Percentiles rank a stretch among this genome's conserved stretches.
Evolutionary conservation across 345 rosid species (phyloP).

Genomic region (Streptanthus diversifolius): DNA sequence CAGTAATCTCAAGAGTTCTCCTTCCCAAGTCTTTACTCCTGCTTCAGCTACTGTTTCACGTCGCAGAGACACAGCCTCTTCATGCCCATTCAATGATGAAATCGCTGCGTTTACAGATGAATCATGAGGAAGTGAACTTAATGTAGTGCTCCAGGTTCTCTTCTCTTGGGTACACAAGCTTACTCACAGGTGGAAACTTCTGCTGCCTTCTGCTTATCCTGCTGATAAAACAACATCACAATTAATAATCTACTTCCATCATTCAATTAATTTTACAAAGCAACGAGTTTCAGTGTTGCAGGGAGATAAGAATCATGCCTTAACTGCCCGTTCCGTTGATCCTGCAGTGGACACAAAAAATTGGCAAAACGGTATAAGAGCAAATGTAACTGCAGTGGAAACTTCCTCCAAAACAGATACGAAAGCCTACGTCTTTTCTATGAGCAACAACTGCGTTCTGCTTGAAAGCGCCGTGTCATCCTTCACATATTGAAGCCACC

Average conservation of each 20-base stretch:
- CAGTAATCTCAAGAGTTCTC: too few species aligned
- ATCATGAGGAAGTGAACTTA: not conserved
- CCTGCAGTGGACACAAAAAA: slow-evolving; percentile 4
- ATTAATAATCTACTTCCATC: not conserved
- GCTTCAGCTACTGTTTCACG: not conserved
- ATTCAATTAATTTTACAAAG: not conserved
- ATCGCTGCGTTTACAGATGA: not conserved
- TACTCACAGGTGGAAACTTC: slow-evolving; percentile 36
- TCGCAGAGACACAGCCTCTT: not conserved
- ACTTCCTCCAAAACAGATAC: too few species aligned
- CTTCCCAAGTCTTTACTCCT: too few species aligned
- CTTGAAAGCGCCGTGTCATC: not conserved
- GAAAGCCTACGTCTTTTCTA: slow-evolving; percentile 36
- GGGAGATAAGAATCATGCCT: slow-evolving; percentile 36
- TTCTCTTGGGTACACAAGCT: slow-evolving; percentile 31
- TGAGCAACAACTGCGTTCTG: too few species aligned
- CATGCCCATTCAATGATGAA: not conserved
- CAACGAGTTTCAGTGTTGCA: not conserved
- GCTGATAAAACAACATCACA: slow-evolving; percentile 30
- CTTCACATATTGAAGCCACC: slow-evolving; percentile 62
- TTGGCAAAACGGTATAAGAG: too few species aligned
- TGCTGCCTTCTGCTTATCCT: slow-evolving; percentile 34
- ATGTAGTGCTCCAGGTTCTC: not conserved
- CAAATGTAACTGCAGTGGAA: too few species aligned
- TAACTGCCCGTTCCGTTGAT: slow-evolving; percentile 16